phyloP scores from a whole-genome alignment of 2,329 filamentous ascomycete genomes.

The Myriosclerotinia scirpicola region DNA sequence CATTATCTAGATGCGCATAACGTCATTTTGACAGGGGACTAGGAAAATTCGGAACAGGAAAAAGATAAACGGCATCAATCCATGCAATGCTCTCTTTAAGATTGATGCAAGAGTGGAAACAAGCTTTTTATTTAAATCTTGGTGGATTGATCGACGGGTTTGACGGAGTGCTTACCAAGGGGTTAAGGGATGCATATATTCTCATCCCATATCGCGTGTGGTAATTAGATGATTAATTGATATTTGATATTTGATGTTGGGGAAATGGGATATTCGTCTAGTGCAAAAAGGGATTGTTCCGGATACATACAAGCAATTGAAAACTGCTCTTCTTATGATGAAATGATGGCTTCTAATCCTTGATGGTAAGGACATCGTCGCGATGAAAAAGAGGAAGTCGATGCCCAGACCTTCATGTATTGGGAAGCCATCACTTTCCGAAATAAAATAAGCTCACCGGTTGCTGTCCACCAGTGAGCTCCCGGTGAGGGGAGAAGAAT shows the following conservation, averaged over 20 bases:
- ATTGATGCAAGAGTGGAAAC: not conserved
- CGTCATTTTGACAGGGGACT: constrained; percentile 7
- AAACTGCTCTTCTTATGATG: not conserved
- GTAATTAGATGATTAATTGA: not conserved
- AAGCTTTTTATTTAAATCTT: constrained; percentile 2
- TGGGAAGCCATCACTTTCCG: too few species aligned
- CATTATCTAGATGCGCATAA: constrained; percentile 1
- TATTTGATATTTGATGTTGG: not conserved
- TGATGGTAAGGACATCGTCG: not conserved
- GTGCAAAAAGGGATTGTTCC: not conserved
- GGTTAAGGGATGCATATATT: not conserved
- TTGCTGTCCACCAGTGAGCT: too few species aligned
- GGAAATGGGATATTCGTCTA: not conserved
- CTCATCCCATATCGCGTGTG: not conserved
- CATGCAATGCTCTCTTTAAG: not conserved
- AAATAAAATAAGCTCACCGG: not conserved
- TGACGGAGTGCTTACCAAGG: not conserved
- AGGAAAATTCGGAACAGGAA: not conserved
- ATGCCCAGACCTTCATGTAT: not conserved
- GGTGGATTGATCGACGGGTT: not conserved
- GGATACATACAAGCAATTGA: not conserved
- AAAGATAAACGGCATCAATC: not conserved
- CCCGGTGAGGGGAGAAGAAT: too few species aligned
- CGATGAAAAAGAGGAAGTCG: not conserved
- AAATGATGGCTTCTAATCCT: not conserved